These are phyloP conservation scores for Cyclotella kingstonii DNA, from an alignment of 108 stramenopile genomes.

Conservation along the genomic window DNA sequence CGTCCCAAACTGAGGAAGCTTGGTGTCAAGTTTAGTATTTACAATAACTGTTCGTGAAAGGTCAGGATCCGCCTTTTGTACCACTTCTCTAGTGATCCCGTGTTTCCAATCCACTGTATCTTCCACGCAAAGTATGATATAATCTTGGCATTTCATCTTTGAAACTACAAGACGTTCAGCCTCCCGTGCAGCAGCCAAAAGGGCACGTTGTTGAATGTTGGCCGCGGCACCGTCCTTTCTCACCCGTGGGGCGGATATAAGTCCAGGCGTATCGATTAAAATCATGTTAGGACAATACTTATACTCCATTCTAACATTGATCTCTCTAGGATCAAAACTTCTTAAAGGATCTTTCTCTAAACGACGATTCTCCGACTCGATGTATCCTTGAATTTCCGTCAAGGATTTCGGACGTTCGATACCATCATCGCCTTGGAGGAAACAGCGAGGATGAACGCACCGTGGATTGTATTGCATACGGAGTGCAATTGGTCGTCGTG, in stretches of 20 bases:
- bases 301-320: constrained; percentile 94
- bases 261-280: constrained; percentile 91
- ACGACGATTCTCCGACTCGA: constrained; percentile 86
- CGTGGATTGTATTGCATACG: constrained; percentile 95
- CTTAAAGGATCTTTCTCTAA: constrained; percentile 85
- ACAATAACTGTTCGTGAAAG: constrained; percentile 91
- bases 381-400: constrained; percentile 79
- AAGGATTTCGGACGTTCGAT: constrained; percentile 61
- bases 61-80: constrained; percentile 87
- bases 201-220: constrained; percentile 72
- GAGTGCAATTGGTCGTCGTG: constrained; percentile 87
- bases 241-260: constrained; percentile 74
- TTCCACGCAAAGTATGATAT: constrained; percentile 93
- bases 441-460: constrained; percentile 78
- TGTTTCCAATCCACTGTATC: constrained; percentile 95
- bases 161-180: constrained; percentile 84
- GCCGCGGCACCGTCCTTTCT: constrained; percentile 51
- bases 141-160: constrained; percentile 87
- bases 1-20: constrained; percentile 87
- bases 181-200: constrained; percentile 75
- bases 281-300: constrained; percentile 95
- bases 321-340: constrained; percentile 88
- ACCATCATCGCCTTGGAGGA: constrained; percentile 70
- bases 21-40: constrained; percentile 92
- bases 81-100: constrained; percentile 75